Conservation (phyloP, 169 alveolate species). For the Cytauxzoon felis region DNA sequence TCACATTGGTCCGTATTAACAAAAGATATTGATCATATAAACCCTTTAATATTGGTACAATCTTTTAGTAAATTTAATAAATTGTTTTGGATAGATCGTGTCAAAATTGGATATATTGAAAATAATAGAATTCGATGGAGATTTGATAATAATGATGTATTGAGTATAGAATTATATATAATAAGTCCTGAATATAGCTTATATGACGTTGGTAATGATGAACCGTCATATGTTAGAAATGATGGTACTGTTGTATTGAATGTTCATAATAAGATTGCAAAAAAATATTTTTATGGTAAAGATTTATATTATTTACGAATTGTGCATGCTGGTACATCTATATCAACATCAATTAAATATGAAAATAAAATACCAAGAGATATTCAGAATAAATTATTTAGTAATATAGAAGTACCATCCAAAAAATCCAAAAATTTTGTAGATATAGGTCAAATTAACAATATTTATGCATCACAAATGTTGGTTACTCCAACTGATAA, state of each 20-base stretch:
- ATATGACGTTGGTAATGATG: slow-evolving; percentile 7
- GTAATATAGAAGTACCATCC: no score
- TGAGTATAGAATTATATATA: slow-evolving; percentile 36
- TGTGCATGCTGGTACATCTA: neutral
- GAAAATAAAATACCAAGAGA: neutral
- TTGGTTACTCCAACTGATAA: no score
- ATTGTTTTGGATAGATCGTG: slow-evolving; percentile 47
- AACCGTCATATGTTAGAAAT: neutral
- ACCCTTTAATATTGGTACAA: slow-evolving; percentile 39
- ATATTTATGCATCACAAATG: no score
- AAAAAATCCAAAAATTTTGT: no score
- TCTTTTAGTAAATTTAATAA: slow-evolving; percentile 24
- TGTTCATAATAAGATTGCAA: neutral
- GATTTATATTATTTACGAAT: slow-evolving; percentile 24
- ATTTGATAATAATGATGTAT: slow-evolving; percentile 13
- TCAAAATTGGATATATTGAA: slow-evolving; percentile 33
- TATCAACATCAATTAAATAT: neutral
- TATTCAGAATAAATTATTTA: neutral
- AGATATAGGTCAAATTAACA: no score
- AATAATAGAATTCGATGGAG: slow-evolving; percentile 24
- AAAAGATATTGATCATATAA: slow-evolving; percentile 11
- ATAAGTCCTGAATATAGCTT: no score
- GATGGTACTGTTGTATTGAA: slow-evolving; percentile 11
- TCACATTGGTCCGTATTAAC: slow-evolving; percentile 58
- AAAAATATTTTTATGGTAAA: slow-evolving; percentile 5